Evolutionary conservation across 2,329 filamentous ascomycete genomes (phyloP).

Genomic region (Xylariaceae sp.): DNA sequence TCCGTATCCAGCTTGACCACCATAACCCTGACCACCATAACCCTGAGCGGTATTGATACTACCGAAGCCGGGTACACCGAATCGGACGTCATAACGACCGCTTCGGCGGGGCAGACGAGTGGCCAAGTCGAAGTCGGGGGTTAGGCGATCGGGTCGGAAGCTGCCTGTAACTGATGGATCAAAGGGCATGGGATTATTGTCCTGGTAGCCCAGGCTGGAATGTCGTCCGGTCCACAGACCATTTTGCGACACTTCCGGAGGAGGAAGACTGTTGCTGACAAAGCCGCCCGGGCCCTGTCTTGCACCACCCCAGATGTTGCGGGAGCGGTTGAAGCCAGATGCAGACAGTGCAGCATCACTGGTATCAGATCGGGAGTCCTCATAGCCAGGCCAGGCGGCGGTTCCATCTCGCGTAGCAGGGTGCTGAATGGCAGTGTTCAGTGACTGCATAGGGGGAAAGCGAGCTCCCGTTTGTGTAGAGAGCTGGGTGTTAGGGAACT

Average conservation of each 20-base stretch:
- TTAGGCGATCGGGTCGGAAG: constrained; percentile 46
- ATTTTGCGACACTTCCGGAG: constrained; percentile 36
- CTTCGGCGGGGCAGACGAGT: constrained; percentile 46
- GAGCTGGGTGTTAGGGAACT: too few species aligned
- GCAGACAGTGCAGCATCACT: constrained; percentile 50
- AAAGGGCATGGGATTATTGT: constrained; percentile 36
- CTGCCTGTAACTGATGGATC: constrained; percentile 36
- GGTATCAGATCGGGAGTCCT: constrained; percentile 57
- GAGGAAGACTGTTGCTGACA: constrained; percentile 25
- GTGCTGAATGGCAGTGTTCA: constrained; percentile 35
- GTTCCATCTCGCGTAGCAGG: constrained; percentile 39
- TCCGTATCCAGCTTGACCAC: constrained; percentile 18
- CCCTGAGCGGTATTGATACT: constrained; percentile 19
- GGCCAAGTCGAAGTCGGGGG: constrained; percentile 48
- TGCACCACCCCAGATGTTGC: constrained; percentile 55
- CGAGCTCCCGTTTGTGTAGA: background rate
- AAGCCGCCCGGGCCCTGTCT: constrained; percentile 36
- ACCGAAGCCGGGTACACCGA: constrained; percentile 29
- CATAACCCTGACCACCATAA: constrained; percentile 29
- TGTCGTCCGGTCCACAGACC: constrained; percentile 49
- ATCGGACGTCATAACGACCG: constrained; percentile 45
- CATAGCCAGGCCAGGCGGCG: constrained; percentile 50
- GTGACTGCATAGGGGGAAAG: constrained; percentile 16
- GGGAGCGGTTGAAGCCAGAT: constrained; percentile 51
- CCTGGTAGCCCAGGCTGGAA: constrained; percentile 39